phyloP scores from a whole-genome alignment of 495 filamentous ascomycete genomes.

The Tuber magnatum region DNA sequence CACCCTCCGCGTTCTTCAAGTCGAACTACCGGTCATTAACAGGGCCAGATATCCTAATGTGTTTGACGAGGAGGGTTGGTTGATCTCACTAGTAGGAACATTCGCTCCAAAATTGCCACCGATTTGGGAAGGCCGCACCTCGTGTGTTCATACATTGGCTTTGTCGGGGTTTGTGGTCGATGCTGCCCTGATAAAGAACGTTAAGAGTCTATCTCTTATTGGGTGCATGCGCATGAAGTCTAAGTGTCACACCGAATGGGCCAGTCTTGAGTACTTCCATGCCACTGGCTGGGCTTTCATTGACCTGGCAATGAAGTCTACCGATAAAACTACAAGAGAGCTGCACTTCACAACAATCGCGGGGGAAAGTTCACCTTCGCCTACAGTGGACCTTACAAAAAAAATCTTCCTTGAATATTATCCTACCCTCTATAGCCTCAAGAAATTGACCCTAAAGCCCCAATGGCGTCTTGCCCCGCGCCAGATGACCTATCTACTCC shows the following conservation, averaged over 20 bases:
- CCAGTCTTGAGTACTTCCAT: background rate
- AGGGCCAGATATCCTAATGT: constrained; percentile 12
- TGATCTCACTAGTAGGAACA: background rate
- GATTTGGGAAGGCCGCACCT: background rate
- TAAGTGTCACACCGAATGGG: background rate
- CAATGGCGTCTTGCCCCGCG: background rate
- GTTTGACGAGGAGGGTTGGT: constrained; percentile 12
- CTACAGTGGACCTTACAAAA: background rate
- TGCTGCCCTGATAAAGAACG: background rate
- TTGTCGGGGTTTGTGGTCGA: constrained; percentile 27
- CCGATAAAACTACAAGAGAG: background rate
- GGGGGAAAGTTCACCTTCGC: background rate
- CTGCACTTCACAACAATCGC: background rate
- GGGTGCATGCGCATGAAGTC: constrained; percentile 1
- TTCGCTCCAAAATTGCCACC: background rate
- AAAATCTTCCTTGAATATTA: background rate
- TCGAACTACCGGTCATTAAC: constrained; percentile 23
- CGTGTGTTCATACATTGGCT: constrained; percentile 12
- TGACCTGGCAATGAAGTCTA: background rate
- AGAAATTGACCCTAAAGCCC: background rate
- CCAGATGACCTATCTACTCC: background rate
- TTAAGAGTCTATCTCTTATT: background rate
- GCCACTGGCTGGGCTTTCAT: constrained; percentile 1
- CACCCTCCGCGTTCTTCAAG: constrained; percentile 11
- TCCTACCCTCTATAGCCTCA: background rate